These are phyloP conservation scores for Cylindrodendrum hubeiense DNA, from an alignment of 2,329 filamentous ascomycete genomes.

Conservation along the genomic window DNA sequence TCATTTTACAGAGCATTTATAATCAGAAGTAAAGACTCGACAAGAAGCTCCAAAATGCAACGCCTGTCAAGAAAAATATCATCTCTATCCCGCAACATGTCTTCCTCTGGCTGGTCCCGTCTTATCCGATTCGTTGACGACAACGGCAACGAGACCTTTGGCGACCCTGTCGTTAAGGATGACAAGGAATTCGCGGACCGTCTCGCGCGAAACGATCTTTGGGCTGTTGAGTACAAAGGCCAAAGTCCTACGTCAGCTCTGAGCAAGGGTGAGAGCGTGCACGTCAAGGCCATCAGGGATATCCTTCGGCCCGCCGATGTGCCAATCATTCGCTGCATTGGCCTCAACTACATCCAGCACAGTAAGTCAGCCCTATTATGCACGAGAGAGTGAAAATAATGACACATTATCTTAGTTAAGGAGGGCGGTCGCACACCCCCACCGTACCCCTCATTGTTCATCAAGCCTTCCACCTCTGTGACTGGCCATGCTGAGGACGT, in stretches of 20 bases:
- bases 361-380: conserved; percentile 40
- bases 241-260: conserved; percentile 39
- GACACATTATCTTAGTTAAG: conserved; percentile 53
- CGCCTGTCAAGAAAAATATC: conserved; percentile 19
- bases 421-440: conserved; percentile 65
- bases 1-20: conserved; percentile 1
- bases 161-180: conserved; percentile 46
- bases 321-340: conserved; percentile 52
- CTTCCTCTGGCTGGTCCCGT: conserved; percentile 44
- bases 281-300: conserved; percentile 48
- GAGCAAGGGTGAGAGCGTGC: conserved; percentile 44
- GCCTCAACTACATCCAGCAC: conserved; percentile 53
- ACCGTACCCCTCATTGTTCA: conserved; percentile 63
- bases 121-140: conserved; percentile 52
- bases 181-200: conserved; percentile 43
- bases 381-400: fast-evolving
- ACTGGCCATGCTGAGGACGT: conserved; percentile 52
- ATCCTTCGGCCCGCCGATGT: conserved; percentile 48
- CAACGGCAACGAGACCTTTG: conserved; percentile 48
- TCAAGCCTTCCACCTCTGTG: conserved; percentile 60
- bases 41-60: conserved; percentile 7
- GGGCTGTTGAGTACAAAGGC: conserved; percentile 48
- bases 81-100: conserved; percentile 33
- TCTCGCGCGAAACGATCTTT: conserved; percentile 42
- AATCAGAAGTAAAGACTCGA: not conserved